Conservation (phyloP, 345 rosid genomes). For the Viola odorata region DNA sequence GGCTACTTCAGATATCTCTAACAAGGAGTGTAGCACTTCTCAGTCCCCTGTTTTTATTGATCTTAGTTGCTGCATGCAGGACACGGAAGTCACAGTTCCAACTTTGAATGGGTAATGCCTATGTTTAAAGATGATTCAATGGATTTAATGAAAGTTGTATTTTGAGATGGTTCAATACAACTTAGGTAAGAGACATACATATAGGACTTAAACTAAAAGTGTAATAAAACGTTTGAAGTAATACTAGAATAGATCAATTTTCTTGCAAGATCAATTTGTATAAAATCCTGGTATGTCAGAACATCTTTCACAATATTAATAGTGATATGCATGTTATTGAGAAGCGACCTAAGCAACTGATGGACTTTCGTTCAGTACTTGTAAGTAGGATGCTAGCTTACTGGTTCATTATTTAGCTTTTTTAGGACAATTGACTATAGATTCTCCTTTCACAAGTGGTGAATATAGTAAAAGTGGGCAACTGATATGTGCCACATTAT, state of each 20-base stretch:
- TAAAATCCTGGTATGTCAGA: not conserved
- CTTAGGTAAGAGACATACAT: not conserved
- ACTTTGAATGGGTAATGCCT: slow-evolving; percentile 70
- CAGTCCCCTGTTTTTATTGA: slow-evolving; percentile 48
- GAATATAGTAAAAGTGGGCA: not conserved
- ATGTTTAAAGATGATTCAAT: too few relatives aligned
- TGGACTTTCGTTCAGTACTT: not conserved
- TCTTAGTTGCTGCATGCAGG: slow-evolving; percentile 68
- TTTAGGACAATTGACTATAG: not conserved
- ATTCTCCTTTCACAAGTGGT: too few relatives aligned
- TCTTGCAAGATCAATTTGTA: not conserved
- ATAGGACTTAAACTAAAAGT: not conserved
- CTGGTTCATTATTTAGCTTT: slow-evolving; percentile 3
- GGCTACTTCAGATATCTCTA: slow-evolving; percentile 15
- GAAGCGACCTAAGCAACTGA: not conserved
- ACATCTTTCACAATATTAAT: not conserved
- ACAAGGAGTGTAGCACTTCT: slow-evolving; percentile 29
- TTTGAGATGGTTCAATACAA: not conserved
- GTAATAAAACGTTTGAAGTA: not conserved
- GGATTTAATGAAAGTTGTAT: too few relatives aligned
- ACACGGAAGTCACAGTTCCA: slow-evolving; percentile 71
- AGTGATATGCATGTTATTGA: not conserved
- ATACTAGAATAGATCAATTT: not conserved
- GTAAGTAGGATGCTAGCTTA: not conserved
- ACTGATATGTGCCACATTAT: not conserved